Evolutionary conservation across 176 grass and related monocot genomes (phyloP).

Genomic region (Dendrocalamus sinicus): DNA sequence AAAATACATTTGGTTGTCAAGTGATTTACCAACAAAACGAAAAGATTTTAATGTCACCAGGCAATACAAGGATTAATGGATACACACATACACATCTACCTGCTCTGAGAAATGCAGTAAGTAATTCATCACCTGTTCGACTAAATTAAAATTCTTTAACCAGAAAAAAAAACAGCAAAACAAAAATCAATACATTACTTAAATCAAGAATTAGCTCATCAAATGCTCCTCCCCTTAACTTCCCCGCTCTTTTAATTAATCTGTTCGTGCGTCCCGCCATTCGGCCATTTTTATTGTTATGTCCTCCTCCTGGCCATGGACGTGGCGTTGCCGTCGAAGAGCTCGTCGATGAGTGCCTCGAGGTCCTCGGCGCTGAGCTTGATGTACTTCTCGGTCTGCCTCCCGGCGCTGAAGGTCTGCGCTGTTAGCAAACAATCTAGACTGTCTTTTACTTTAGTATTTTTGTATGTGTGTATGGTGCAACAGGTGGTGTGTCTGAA

Average conservation of each 20-base stretch:
- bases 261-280: not conserved
- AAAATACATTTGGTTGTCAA: slow-evolving; percentile 10
- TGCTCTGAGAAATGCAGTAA: slow-evolving; percentile 37
- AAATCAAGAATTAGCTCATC: slow-evolving; percentile 38
- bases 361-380: slow-evolving; percentile 80
- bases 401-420: slow-evolving; percentile 64
- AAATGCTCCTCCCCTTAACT: not conserved
- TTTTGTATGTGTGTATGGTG: no score
- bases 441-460: no score
- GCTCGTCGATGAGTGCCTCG: slow-evolving; percentile 74
- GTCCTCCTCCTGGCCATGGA: slow-evolving; percentile 70
- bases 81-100: slow-evolving; percentile 35
- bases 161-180: not conserved
- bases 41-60: not conserved
- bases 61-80: slow-evolving; percentile 17
- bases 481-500: no score
- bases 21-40: not conserved
- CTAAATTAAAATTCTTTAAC: slow-evolving; percentile 23
- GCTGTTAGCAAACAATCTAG: no score
- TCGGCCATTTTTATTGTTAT: slow-evolving; percentile 10
- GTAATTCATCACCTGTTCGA: slow-evolving; percentile 36
- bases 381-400: slow-evolving; percentile 91
- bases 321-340: slow-evolving; percentile 73
- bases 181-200: slow-evolving; percentile 13
- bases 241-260: not conserved